Evolutionary conservation across 768 basidiomycete genomes (phyloP), one percentile per base, ranked within the genome.

Genomic region (Tubosaeta sp.): DNA sequence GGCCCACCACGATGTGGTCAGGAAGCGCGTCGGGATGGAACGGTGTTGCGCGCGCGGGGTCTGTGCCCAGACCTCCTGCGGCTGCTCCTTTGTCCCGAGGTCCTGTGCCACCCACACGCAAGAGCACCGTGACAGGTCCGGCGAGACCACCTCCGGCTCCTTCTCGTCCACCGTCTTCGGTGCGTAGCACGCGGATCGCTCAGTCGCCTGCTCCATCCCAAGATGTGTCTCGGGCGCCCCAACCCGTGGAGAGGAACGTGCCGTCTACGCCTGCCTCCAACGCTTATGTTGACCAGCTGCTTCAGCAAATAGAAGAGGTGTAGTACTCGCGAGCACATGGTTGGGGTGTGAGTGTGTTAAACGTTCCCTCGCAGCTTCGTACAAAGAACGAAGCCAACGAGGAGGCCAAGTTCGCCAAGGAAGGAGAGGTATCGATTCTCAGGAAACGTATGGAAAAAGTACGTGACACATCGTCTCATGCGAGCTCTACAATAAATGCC

Each of bases 381-480:
- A 68, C 73, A 63, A 72, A 77, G 55, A 81, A 86, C 58, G 62
- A 70, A 35, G 70, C 29, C 29, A 29, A 29, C 52, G n/a, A 71
- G 44, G 76, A 81, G 43, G 74, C 71, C 8, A 82, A 76, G 54
- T 72, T 81, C 37, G 68, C 74, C 31, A 88, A 83, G 61, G 82
- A 86, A 29, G 88, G 88, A 6, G 88, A 91, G 70, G 85, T 85
- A 6, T 75, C 75, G 14, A 80, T 85, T 37, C 64, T 91, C 46
- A 74, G 87, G 57, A 81, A 80, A 57, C 77, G 68, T n/a, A 77
- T 86, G 10, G 84, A 87, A 58, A 85, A 84, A 76, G 88, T 85
- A 59, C 46, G 12, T 3, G 9, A 11, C 8, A 19, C 29, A 17
- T 25, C 14, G 12, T 46, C 37, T 27, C 6, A 6, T 10, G 57